These are phyloP conservation scores for Bocquillonia castaneifolia DNA, from an alignment of 441 rosid species.

Conservation along the genomic window DNA sequence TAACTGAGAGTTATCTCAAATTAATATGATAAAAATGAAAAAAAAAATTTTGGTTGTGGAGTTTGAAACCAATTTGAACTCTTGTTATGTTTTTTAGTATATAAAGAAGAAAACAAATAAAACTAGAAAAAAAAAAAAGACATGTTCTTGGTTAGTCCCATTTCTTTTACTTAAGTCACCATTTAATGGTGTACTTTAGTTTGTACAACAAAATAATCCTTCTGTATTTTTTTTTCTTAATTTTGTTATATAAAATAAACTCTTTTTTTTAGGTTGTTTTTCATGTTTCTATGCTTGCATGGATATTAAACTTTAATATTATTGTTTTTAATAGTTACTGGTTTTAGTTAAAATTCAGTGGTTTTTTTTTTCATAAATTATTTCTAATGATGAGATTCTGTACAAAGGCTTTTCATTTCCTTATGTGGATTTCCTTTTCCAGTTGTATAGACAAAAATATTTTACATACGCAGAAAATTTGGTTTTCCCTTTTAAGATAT, in stretches of 20 bases:
- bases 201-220: too few species aligned
- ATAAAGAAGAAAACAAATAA: background rate
- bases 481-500: background rate
- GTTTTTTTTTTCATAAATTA: constrained; percentile 11
- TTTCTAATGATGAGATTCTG: constrained; percentile 2
- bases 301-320: background rate
- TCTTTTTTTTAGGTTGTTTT: background rate
- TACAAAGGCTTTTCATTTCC: background rate
- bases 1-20: too few species aligned
- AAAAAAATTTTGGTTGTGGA: constrained; percentile 5
- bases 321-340: constrained; percentile 19
- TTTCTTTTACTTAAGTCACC: background rate
- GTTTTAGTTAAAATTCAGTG: constrained; percentile 17
- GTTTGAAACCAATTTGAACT: constrained; percentile 22
- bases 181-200: background rate
- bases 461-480: background rate
- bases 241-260: too few species aligned
- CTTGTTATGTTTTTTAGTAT: background rate
- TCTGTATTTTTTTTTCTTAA: too few species aligned
- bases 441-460: background rate
- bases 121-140: background rate
- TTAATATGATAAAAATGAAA: background rate
- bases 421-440: constrained; percentile 5
- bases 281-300: background rate
- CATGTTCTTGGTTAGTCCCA: background rate